Percentiles rank a stretch among this genome's conserved stretches.
Evolutionary conservation across 345 rosid genomes (phyloP).

Genomic region (Conringia planisiliqua): DNA sequence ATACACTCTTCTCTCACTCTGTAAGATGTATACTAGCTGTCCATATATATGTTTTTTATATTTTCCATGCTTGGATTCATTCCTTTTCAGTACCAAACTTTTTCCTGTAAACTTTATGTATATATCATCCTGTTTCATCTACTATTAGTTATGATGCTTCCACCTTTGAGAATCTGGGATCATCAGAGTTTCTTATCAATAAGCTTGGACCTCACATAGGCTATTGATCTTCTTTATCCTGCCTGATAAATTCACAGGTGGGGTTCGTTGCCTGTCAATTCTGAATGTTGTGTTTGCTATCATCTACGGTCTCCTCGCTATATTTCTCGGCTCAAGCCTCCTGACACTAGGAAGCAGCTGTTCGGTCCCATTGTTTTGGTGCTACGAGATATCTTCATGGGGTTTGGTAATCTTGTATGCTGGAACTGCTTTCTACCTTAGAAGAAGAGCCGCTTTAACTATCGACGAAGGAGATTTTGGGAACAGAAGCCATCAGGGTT

Average conservation of each 20-base stretch:
- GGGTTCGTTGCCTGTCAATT: constrained; percentile 82
- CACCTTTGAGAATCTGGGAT: not conserved
- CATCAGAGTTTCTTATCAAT: not conserved
- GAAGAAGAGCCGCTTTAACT: constrained; percentile 66
- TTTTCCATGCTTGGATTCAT: not conserved
- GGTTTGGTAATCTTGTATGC: constrained; percentile 67
- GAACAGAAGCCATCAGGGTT: constrained; percentile 53
- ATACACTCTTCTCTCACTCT: constrained; percentile 19
- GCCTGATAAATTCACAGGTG: constrained; percentile 49
- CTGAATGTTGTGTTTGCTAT: constrained; percentile 66
- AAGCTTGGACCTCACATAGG: constrained; percentile 14
- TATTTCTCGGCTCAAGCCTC: constrained; percentile 90
- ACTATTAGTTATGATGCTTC: not conserved
- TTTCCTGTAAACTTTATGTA: not conserved
- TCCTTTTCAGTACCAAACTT: constrained; percentile 1
- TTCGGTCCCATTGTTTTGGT: constrained; percentile 87
- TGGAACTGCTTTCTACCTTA: constrained; percentile 70
- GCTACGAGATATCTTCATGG: constrained; percentile 87
- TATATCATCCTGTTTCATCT: not conserved
- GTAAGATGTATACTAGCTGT: no score
- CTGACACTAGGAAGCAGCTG: constrained; percentile 89
- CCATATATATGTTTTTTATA: not conserved
- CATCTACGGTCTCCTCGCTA: constrained; percentile 74
- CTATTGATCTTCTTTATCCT: constrained; percentile 12
- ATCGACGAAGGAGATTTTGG: constrained; percentile 69